A percentile compares a stretch with the other conserved stretches of the same genome.
Evolutionary conservation across 495 filamentous ascomycete genomes (phyloP).

Genomic region (Aspergillus leporis): DNA sequence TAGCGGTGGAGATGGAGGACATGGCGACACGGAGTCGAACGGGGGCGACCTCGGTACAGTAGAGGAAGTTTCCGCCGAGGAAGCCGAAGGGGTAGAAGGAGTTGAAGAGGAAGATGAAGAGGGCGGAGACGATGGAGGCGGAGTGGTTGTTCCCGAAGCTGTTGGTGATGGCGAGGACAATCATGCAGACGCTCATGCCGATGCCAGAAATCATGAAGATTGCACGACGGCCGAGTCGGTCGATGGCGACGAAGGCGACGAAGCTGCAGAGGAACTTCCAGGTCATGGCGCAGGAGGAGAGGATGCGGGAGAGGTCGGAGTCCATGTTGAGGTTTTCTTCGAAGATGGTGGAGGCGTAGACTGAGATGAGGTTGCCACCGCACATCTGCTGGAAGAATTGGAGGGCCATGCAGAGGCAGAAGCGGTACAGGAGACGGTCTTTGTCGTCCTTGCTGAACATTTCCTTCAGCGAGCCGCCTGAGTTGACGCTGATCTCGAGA

Average conservation of each 20-base stretch:
- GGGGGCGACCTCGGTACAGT: conserved; percentile 58
- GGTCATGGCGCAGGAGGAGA: conserved; percentile 41
- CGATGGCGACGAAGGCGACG: conserved; percentile 54
- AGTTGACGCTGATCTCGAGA: conserved; percentile 28
- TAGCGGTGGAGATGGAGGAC: conserved; percentile 42
- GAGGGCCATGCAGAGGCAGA: conserved; percentile 35
- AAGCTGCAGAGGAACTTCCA: conserved; percentile 53
- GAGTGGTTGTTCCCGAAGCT: conserved; percentile 34
- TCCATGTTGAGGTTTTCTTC: conserved; percentile 31
- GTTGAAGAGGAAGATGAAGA: conserved; percentile 63
- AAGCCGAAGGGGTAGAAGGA: conserved; percentile 61
- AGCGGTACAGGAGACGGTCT: conserved; percentile 35
- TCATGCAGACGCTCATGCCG: conserved; percentile 51
- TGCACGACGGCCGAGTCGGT: conserved; percentile 53
- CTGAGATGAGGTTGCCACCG: conserved; percentile 38
- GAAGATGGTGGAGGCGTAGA: conserved; percentile 38
- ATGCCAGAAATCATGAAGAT: conserved; percentile 54
- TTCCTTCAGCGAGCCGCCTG: conserved; percentile 21
- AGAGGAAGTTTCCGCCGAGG: conserved; percentile 58
- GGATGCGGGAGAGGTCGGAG: conserved; percentile 27
- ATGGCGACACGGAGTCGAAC: conserved; percentile 54
- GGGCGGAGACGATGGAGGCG: conserved; percentile 44
- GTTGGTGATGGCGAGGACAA: conserved; percentile 46
- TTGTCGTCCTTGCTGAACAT: conserved; percentile 28
- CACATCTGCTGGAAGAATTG: conserved; percentile 49